Conservation (phyloP, 805 yeast genomes). For the Ogataea chonburiensis region DNA sequence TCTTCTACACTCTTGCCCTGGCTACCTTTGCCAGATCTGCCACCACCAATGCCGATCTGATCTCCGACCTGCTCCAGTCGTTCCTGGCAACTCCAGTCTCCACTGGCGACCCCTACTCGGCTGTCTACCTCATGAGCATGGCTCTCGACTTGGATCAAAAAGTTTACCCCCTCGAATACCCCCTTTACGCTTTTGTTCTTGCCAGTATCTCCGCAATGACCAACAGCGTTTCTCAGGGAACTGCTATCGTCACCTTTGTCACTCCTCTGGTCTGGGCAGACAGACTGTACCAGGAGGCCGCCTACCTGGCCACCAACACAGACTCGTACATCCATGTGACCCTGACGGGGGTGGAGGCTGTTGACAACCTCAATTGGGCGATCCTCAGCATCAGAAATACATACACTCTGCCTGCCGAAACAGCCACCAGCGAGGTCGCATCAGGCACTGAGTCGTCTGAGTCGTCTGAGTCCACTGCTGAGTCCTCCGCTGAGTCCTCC, state of each 20-base stretch:
- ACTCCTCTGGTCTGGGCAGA: background rate
- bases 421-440: too few species aligned
- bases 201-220: background rate
- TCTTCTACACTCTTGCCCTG: background rate
- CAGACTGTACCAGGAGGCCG: slow-evolving; percentile 2
- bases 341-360: background rate
- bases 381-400: background rate
- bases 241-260: background rate
- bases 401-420: too few species aligned
- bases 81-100: background rate
- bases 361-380: slow-evolving; percentile 1
- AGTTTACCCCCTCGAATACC: background rate
- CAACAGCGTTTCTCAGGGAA: background rate
- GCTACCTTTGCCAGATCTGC: background rate
- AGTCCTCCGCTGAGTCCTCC: too few species aligned
- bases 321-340: background rate
- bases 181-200: background rate
- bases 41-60: background rate
- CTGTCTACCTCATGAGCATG: background rate
- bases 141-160: background rate
- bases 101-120: background rate
- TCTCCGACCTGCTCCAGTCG: background rate
- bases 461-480: too few species aligned
- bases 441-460: too few species aligned
- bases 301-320: background rate